Conservation (phyloP, 2,329 filamentous ascomycete species). For the Calonectria pauciramosa region DNA sequence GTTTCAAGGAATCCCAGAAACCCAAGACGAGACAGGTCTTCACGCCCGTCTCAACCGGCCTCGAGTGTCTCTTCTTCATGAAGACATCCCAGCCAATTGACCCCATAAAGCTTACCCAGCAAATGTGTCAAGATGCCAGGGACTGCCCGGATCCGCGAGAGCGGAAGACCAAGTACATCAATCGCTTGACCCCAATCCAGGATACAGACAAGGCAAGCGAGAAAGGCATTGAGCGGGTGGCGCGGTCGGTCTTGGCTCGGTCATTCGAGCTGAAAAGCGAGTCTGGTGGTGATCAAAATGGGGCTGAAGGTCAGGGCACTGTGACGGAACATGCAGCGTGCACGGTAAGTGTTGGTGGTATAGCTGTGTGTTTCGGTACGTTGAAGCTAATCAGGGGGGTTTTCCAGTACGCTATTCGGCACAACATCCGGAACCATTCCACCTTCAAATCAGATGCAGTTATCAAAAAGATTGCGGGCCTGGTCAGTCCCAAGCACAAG, state of each 20-base stretch:
- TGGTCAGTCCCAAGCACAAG: slow-evolving; percentile 77
- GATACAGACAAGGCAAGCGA: slow-evolving; percentile 75
- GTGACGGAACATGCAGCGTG: slow-evolving; percentile 42
- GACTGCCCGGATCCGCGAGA: slow-evolving; percentile 56
- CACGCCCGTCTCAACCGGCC: slow-evolving; percentile 64
- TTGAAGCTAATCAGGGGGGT: slow-evolving; percentile 30
- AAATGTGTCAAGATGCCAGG: slow-evolving; percentile 69
- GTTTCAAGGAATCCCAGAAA: slow-evolving; percentile 64
- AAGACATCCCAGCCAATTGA: slow-evolving; percentile 69
- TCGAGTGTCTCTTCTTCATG: slow-evolving; percentile 76
- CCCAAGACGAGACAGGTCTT: slow-evolving; percentile 63
- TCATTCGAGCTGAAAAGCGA: slow-evolving; percentile 68
- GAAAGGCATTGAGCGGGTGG: slow-evolving; percentile 76
- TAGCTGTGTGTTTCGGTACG: slow-evolving; percentile 8
- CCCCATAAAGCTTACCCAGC: slow-evolving; percentile 66
- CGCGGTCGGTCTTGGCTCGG: slow-evolving; percentile 71
- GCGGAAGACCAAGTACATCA: slow-evolving; percentile 69
- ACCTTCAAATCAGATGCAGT: slow-evolving; percentile 76
- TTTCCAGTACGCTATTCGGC: slow-evolving; percentile 83
- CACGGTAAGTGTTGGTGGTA: slow-evolving; percentile 57
- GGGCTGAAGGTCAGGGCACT: slow-evolving; percentile 31
- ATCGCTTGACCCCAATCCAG: slow-evolving; percentile 67
- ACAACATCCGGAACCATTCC: slow-evolving; percentile 81
- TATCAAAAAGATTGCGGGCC: slow-evolving; percentile 78
- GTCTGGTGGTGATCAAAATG: slow-evolving; percentile 32